Conservation (phyloP, 169 alveolate species). For the Plasmodium adleri region DNA sequence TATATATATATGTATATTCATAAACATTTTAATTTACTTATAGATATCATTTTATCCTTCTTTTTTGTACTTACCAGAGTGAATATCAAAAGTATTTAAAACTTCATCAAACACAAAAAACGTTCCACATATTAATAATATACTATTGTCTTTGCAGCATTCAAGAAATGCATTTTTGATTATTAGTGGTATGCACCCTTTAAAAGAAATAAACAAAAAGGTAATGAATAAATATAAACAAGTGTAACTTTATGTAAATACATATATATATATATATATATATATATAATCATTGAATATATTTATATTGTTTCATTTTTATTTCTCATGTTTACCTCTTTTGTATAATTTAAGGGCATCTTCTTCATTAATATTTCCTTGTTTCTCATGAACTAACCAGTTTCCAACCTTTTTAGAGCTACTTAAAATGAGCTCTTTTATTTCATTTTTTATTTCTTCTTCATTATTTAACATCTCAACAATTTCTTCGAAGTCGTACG, state of each 20-base stretch:
- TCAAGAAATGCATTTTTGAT: conserved; percentile 79
- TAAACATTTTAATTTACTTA: not conserved
- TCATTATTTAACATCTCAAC: conserved; percentile 27
- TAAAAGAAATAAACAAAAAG: not conserved
- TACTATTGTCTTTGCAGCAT: conserved; percentile 74
- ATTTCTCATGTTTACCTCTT: conserved; percentile 26
- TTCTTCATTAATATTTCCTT: not conserved
- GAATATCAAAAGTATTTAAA: conserved; percentile 53
- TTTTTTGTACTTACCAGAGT: conserved; percentile 23
- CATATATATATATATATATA: conserved; percentile 6
- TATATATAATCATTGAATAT: too few species aligned
- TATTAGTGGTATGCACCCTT: conserved; percentile 72
- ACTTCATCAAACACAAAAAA: conserved; percentile 78
- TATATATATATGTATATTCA: not conserved
- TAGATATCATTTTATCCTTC: not conserved
- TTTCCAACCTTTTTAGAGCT: conserved; percentile 29
- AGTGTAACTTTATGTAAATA: not conserved
- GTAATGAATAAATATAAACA: too few species aligned
- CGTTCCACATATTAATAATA: conserved; percentile 77
- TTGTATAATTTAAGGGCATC: conserved; percentile 9
- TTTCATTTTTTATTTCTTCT: conserved; percentile 4
- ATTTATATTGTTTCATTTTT: not conserved
- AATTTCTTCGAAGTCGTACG: conserved; percentile 58
- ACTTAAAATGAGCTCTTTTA: conserved; percentile 12
- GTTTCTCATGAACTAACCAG: conserved; percentile 13